Evolutionary conservation across 2,329 filamentous ascomycete genomes (phyloP).

Genomic region (Ploettnerulaceae sp.): DNA sequence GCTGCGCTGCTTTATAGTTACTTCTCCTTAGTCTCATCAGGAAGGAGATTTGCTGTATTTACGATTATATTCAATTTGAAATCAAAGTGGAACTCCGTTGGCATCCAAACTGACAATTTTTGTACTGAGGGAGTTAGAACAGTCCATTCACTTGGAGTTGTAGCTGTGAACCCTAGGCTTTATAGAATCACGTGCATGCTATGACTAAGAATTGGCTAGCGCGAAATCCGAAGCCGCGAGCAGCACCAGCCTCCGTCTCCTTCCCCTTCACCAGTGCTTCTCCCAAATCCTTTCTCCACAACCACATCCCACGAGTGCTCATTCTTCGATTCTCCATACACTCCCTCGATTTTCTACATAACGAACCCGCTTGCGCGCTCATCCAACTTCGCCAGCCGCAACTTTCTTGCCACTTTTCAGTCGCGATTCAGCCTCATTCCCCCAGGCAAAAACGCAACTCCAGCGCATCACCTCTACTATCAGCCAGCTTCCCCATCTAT

Average conservation of each 20-base stretch:
- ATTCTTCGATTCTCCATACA: conserved; percentile 23
- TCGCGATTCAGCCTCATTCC: conserved; percentile 25
- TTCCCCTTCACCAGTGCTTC: conserved; percentile 2
- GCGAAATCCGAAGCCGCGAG: too few species aligned
- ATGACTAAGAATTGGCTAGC: too few species aligned
- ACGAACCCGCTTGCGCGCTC: conserved; percentile 19
- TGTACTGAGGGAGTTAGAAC: too few species aligned
- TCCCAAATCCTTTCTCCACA: conserved; percentile 6
- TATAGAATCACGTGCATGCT: too few species aligned
- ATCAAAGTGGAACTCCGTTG: too few species aligned
- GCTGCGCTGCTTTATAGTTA: too few species aligned
- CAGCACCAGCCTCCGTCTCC: not conserved
- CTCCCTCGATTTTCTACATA: conserved; percentile 10
- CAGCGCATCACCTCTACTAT: conserved; percentile 27
- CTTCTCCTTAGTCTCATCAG: too few species aligned
- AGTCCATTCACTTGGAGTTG: too few species aligned
- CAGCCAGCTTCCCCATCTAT: conserved; percentile 28
- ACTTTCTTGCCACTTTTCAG: conserved; percentile 23
- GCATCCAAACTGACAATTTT: too few species aligned
- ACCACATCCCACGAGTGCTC: conserved; percentile 15
- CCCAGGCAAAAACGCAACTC: conserved; percentile 20
- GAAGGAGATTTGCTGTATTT: too few species aligned
- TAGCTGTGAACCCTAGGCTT: too few species aligned
- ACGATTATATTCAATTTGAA: too few species aligned
- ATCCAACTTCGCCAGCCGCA: conserved; percentile 29